Conservation (phyloP, 2,329 filamentous ascomycete species). For the Bimuria novae-zelandiae region DNA sequence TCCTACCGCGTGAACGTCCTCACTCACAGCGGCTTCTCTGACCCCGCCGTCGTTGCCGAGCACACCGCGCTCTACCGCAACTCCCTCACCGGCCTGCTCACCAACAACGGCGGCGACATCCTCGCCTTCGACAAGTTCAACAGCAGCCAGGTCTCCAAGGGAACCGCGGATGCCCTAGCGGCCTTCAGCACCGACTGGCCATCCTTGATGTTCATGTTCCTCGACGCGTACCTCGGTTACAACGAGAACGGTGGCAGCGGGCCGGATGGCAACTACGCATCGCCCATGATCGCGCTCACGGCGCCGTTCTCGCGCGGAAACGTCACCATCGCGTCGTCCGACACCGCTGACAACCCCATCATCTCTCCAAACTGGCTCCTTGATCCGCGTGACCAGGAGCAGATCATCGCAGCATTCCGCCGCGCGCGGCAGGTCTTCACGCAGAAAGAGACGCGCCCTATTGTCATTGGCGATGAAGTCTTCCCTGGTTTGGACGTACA, state of each 20-base stretch:
- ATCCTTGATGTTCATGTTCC: too few species aligned
- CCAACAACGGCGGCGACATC: too few species aligned
- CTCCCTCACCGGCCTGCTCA: too few species aligned
- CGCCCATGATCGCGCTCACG: conserved; percentile 16
- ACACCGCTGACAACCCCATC: conserved; percentile 28
- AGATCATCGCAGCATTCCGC: conserved; percentile 19
- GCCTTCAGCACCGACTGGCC: too few species aligned
- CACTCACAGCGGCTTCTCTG: not conserved
- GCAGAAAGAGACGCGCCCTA: not conserved
- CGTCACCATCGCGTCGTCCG: conserved; percentile 29
- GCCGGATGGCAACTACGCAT: not conserved
- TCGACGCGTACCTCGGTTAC: too few species aligned
- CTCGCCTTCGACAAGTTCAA: too few species aligned
- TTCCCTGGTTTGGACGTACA: conserved; percentile 23
- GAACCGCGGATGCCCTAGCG: too few species aligned
- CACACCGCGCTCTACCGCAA: not conserved
- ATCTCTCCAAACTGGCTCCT: conserved; percentile 40
- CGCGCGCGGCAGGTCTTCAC: not conserved
- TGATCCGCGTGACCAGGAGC: conserved; percentile 30
- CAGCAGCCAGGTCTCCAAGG: too few species aligned
- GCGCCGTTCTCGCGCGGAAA: conserved; percentile 39
- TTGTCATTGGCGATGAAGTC: conserved; percentile 14
- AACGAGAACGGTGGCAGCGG: too few species aligned
- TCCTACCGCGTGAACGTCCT: not conserved
- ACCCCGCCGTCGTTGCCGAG: not conserved